A percentile compares a stretch with the other conserved stretches of the same genome.
Evolutionary conservation across 768 basidiomycete genomes (phyloP).

Genomic region (Butyriboletus loyo): DNA sequence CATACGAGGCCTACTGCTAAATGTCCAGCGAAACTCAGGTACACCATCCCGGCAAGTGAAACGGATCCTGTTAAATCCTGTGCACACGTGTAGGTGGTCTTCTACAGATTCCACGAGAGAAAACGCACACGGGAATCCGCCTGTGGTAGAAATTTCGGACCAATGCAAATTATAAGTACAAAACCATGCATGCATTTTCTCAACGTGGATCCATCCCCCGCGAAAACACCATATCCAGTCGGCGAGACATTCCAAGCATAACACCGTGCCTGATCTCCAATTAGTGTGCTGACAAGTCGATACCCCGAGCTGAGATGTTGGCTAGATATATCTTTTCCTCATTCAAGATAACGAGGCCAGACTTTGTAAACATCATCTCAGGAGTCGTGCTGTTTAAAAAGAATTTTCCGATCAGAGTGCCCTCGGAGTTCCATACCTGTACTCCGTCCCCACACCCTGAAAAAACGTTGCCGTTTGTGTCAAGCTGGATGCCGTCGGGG

Average conservation of each 20-base stretch:
- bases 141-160: not conserved
- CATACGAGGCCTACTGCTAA: not conserved
- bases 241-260: not conserved
- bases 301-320: constrained; percentile 34
- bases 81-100: constrained; percentile 6
- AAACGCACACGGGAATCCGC: not conserved
- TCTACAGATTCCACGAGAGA: not conserved
- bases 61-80: not conserved
- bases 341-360: constrained; percentile 38
- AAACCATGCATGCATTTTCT: not conserved
- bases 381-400: constrained; percentile 30
- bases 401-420: constrained; percentile 43
- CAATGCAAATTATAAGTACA: not conserved
- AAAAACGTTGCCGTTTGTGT: constrained; percentile 64
- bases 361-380: constrained; percentile 42
- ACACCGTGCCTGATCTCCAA: not conserved
- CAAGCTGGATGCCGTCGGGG: constrained; percentile 67
- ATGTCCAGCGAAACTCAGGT: not conserved
- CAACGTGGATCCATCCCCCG: not conserved
- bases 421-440: constrained; percentile 55
- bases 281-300: constrained; percentile 12
- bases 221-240: not conserved
- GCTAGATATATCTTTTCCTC: constrained; percentile 41
- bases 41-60: not conserved
- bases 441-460: constrained; percentile 68